A percentile compares a stretch with the other conserved stretches of the same genome.
phyloP scores from a whole-genome alignment of 352 stramenopile species.

The Thraustochytrium striatum region DNA sequence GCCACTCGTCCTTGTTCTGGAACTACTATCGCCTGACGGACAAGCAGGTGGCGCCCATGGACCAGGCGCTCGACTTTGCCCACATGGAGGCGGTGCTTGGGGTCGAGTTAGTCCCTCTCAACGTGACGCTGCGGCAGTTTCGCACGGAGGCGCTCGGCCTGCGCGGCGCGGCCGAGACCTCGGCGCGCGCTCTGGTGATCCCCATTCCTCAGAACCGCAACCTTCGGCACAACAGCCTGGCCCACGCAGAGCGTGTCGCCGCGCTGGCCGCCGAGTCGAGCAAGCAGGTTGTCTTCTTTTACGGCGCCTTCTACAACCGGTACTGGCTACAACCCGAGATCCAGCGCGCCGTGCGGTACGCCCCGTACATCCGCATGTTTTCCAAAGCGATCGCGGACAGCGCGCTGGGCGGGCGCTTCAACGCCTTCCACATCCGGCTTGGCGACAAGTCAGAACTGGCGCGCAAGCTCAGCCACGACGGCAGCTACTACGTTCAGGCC shows the following conservation, averaged over 20 bases:
- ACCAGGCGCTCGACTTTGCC: constrained; percentile 37
- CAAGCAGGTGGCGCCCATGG: constrained; percentile 20
- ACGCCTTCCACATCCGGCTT: constrained; percentile 41
- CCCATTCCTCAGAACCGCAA: too few species aligned
- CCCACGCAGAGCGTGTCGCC: background rate
- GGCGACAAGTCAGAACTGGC: constrained; percentile 33
- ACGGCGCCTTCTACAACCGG: constrained; percentile 35
- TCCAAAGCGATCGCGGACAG: background rate
- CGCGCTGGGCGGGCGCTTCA: constrained; percentile 34
- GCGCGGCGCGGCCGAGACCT: background rate
- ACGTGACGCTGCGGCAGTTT: constrained; percentile 36
- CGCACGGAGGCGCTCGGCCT: constrained; percentile 1
- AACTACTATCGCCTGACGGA: constrained; percentile 5
- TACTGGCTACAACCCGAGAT: constrained; percentile 9
- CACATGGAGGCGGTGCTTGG: constrained; percentile 23
- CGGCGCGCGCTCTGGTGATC: background rate
- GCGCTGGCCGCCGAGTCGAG: background rate
- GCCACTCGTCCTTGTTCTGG: constrained; percentile 32
- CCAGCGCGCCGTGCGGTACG: constrained; percentile 33
- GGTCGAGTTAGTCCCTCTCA: constrained; percentile 17
- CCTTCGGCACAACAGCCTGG: constrained; percentile 17
- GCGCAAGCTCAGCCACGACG: background rate
- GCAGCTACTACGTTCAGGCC: background rate
- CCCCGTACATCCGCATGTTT: constrained; percentile 18
- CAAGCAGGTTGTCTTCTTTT: constrained; percentile 23